Base-by-base conservation (phyloP, 164 flowering plant genomes). In the Liquidambar formosana region DNA sequence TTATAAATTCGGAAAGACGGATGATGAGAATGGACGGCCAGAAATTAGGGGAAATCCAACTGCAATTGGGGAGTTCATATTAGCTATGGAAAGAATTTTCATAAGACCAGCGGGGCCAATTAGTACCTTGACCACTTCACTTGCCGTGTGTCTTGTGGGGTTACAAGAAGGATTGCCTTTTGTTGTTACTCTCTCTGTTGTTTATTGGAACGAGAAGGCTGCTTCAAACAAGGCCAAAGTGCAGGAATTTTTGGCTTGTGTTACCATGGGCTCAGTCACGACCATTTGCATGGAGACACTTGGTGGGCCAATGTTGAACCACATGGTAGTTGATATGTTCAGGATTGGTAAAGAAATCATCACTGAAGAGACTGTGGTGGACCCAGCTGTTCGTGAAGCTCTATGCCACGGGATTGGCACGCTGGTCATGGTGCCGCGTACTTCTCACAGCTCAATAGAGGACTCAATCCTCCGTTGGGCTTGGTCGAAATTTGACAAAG, bases 151-250 rank as follows among this genome's bases (percentile, higher is more conserved):
- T 25, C 48, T 74, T 44, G 23, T 77, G 56, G 74, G 76, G 12
- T 43, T 76, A 28, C 73, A 48, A 45, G 75, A 77, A 27, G 76
- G 70, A 8, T 58, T 71, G 69, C 69, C 78, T 18, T 62, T 77
- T 21, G 70, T 61, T 16, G 25, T 76, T 53, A 59, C 73, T 10
- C 15, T 73, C 53, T 69, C 73, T 23, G 43, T 73, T 18, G 18
- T 16, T 19, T 49, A 25, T 15, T 70, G 77, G 79, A 75, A 38
- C 0, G 33, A 44, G 46, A 75, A 61, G 44, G 14, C 38, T 25
- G 28, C 18, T 1, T 13, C 3, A 18, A 21, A 66, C 13, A 44
- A 69, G 26, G 72, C 63, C n/a, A 16, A 28, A 0, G 56, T n/a
- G 12, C 64, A 47, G 22, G 59, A 75, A 23, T 19, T 52, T 21